Percentiles rank a stretch among this genome's conserved stretches.
These are phyloP conservation scores for Tolypocladium tropicale DNA, from an alignment of 2,329 filamentous ascomycete species.

Conservation along the genomic window DNA sequence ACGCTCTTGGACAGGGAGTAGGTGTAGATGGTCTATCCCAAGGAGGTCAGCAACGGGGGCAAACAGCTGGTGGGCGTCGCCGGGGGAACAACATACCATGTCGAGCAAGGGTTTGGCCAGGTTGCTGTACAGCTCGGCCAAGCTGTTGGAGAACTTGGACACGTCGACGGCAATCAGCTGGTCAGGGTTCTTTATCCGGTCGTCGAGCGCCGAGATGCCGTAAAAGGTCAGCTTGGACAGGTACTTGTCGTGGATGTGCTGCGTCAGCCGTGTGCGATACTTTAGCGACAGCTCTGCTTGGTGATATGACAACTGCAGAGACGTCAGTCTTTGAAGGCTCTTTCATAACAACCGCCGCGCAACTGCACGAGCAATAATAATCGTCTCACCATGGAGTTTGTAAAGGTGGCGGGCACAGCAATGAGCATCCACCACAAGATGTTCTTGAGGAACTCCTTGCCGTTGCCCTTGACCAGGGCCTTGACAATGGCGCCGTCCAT, in stretches of 20 bases:
- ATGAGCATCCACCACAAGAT: constrained; percentile 99
- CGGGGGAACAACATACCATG: constrained; percentile 48
- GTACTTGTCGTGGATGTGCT: constrained; percentile 90
- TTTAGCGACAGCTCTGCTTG: constrained; percentile 89
- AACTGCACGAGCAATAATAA: neutral
- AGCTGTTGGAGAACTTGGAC: constrained; percentile 87
- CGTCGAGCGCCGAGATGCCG: constrained; percentile 86
- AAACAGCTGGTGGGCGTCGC: neutral
- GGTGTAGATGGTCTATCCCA: constrained; percentile 75
- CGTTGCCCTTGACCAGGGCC: constrained; percentile 81
- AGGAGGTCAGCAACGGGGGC: constrained; percentile 13
- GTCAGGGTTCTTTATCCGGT: constrained; percentile 96
- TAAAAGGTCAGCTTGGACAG: constrained; percentile 98
- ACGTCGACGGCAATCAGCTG: constrained; percentile 96
- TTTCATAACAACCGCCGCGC: too few relatives aligned
- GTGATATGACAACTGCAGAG: constrained; percentile 73
- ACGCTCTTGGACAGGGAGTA: constrained; percentile 88
- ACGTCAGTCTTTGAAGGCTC: neutral
- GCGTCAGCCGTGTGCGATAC: constrained; percentile 88
- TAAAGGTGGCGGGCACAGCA: constrained; percentile 91
- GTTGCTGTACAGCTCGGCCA: constrained; percentile 94
- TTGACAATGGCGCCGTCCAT: constrained; percentile 92
- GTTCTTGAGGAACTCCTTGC: constrained; percentile 77
- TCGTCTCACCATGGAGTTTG: constrained; percentile 88
- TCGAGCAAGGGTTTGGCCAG: constrained; percentile 89